Base-by-base conservation (phyloP, 2,329 filamentous ascomycete genomes). In the Diaporthe sp. region DNA sequence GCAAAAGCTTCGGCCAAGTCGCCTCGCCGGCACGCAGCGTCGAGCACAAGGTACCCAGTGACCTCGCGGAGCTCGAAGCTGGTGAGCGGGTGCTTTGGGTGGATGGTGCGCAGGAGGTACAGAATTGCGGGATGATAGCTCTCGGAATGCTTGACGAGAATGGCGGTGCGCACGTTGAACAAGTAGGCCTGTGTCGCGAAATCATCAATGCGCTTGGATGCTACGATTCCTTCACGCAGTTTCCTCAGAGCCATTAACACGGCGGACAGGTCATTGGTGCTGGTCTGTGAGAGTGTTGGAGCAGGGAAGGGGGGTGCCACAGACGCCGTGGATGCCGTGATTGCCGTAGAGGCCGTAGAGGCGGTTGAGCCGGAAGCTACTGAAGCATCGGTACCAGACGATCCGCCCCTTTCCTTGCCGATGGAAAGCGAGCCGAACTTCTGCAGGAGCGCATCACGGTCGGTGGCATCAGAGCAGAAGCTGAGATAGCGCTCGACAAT, bases 121-220 rank as follows among this genome's bases (percentile, higher is more conserved):
- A 94, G 89, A 31, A 98, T 90, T 1, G 96, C 95, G 0, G 96
- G 95, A 78, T 96, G 93, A 83, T 98, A 99, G 1, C 95, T 95
- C 79, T 98, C 95, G 79, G 93, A 94, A 79, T 97, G 93, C 78
- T 92, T 92, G 75, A 94, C 92, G 46, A 98, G 90, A 77, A 99
- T 93, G 34, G 94, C 92, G 37, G 96, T 89, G 73, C 96, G 93
- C 80, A 98, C 94, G 80, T 94, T 95, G 87, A 98, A 98, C 77
- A 98, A 92, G 84, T 98, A 98, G 22, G 93, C 94, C 79, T 95
- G 92, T n/a, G 94, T 92, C 1, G 96, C 93, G 84, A 99, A 99
- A 71, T 91, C 88, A 81, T 98, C 94, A 49, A 89, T 87, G 28
- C 96, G 92, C 72, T 92, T 91, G 12, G 94, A 92, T 17, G 94